Conservation (phyloP, 179 eudicot species). For the Monotropa hypopitys region DNA sequence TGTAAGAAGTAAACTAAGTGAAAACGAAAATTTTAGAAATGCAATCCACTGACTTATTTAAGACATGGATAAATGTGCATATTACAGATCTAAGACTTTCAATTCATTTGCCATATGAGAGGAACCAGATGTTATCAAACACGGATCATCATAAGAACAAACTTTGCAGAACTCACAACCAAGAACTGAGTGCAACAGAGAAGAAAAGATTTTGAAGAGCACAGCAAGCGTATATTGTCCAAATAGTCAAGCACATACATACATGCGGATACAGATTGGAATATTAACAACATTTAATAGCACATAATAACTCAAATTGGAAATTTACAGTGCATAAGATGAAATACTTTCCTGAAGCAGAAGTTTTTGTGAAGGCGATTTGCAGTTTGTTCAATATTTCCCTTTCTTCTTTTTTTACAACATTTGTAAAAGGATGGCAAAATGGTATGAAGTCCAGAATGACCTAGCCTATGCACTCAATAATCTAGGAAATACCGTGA, state of each 20-base stretch:
- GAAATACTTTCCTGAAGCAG: not conserved
- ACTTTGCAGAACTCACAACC: not conserved
- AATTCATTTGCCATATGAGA: not conserved
- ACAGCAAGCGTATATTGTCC: not conserved
- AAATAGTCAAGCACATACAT: not conserved
- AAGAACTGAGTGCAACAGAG: not conserved
- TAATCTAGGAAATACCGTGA: not conserved
- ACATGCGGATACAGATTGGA: not conserved
- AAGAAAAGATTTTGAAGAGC: not conserved
- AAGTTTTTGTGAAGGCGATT: not conserved
- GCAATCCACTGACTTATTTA: not conserved
- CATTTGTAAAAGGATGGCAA: not conserved
- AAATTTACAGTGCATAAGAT: not conserved
- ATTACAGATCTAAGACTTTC: not conserved
- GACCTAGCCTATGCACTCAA: not conserved
- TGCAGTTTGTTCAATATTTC: not conserved
- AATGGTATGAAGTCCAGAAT: not conserved
- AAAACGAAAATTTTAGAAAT: not conserved
- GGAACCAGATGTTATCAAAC: not conserved
- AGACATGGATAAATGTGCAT: not conserved
- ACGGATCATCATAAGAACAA: not conserved
- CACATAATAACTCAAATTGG: not conserved
- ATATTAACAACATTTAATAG: not conserved
- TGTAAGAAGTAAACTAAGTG: not conserved
- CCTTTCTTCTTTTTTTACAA: not conserved